Percentiles rank a stretch among this genome's conserved stretches.
Conservation (phyloP, 1,139 yeast genomes). For the Debaryomycetaceae sp. region DNA sequence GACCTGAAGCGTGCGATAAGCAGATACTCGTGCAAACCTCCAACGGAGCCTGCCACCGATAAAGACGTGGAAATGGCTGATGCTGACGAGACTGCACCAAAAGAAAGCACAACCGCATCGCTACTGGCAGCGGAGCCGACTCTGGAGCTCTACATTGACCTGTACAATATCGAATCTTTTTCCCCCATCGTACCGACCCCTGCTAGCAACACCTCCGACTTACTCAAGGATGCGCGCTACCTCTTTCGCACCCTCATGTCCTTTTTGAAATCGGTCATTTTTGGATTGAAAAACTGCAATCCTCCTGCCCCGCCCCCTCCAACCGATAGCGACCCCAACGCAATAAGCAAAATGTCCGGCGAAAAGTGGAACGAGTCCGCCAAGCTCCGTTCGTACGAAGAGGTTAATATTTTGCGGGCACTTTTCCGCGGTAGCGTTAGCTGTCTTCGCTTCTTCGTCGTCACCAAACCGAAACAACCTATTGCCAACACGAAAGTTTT, state of each 20-base stretch:
- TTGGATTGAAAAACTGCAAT: slow-evolving; percentile 82
- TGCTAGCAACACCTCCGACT: slow-evolving; percentile 38
- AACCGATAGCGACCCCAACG: slow-evolving; percentile 41
- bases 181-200: slow-evolving; percentile 30
- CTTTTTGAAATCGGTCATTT: slow-evolving; percentile 80
- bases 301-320: slow-evolving; percentile 66
- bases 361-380: slow-evolving; percentile 82
- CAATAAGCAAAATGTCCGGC: slow-evolving; percentile 44
- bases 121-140: slow-evolving; percentile 13
- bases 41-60: slow-evolving; percentile 6
- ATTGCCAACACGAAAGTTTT: slow-evolving; percentile 37
- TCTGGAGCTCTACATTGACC: slow-evolving; percentile 15
- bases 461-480: slow-evolving; percentile 33
- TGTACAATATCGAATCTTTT: slow-evolving; percentile 28
- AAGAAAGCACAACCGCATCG: neutral
- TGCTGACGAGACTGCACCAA: slow-evolving; percentile 1
- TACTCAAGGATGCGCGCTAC: slow-evolving; percentile 79
- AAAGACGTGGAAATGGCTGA: slow-evolving; percentile 2
- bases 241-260: slow-evolving; percentile 83
- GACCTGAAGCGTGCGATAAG: slow-evolving; percentile 33
- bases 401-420: slow-evolving; percentile 62
- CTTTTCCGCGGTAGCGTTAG: slow-evolving; percentile 77
- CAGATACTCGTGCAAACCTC: slow-evolving; percentile 26
- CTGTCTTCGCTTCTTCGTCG: slow-evolving; percentile 71
- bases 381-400: slow-evolving; percentile 72